These are phyloP conservation scores for Macrophomina tecta DNA, from an alignment of 2,329 filamentous ascomycete species.

Conservation along the genomic window DNA sequence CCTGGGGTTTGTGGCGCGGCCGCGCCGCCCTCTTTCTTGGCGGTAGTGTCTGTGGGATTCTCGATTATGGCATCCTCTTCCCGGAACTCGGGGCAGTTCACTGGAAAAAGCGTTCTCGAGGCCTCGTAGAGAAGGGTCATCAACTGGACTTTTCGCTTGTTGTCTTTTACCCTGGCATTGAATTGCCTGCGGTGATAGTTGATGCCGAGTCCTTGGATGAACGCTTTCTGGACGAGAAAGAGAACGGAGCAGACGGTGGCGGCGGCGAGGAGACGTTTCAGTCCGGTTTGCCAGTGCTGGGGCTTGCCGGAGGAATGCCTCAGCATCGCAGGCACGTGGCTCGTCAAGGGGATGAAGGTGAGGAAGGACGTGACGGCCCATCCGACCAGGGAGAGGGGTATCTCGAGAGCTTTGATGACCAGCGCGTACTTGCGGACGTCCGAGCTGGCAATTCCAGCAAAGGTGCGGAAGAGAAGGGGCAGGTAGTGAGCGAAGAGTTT, in stretches of 20 bases:
- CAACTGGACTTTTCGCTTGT: slow-evolving; percentile 83
- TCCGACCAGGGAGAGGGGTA: slow-evolving; percentile 64
- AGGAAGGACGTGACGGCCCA: slow-evolving; percentile 66
- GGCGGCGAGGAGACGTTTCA: slow-evolving; percentile 71
- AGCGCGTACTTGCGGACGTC: slow-evolving; percentile 69
- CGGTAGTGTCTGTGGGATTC: slow-evolving; percentile 70
- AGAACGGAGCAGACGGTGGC: slow-evolving; percentile 72
- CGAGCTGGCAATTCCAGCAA: slow-evolving; percentile 68
- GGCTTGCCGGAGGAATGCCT: slow-evolving; percentile 26
- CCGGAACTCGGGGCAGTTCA: slow-evolving; percentile 87
- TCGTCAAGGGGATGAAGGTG: slow-evolving; percentile 56
- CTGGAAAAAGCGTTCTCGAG: slow-evolving; percentile 85
- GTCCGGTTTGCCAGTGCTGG: slow-evolving; percentile 58
- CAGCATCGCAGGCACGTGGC: slow-evolving; percentile 41
- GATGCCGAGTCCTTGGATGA: slow-evolving; percentile 84
- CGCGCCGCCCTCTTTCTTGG: slow-evolving; percentile 56
- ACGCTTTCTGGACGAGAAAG: slow-evolving; percentile 74
- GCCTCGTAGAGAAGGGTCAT: slow-evolving; percentile 88
- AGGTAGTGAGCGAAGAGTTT: slow-evolving; percentile 66
- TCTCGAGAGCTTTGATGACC: slow-evolving; percentile 63
- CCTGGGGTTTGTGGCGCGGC: no score
- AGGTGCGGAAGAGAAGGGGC: slow-evolving; percentile 64
- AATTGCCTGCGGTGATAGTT: slow-evolving; percentile 87
- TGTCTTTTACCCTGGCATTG: slow-evolving; percentile 81
- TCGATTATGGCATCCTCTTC: slow-evolving; percentile 94